Evolutionary conservation across 2,329 filamentous ascomycete species (phyloP).

Genomic region (Diplodia mutila): DNA sequence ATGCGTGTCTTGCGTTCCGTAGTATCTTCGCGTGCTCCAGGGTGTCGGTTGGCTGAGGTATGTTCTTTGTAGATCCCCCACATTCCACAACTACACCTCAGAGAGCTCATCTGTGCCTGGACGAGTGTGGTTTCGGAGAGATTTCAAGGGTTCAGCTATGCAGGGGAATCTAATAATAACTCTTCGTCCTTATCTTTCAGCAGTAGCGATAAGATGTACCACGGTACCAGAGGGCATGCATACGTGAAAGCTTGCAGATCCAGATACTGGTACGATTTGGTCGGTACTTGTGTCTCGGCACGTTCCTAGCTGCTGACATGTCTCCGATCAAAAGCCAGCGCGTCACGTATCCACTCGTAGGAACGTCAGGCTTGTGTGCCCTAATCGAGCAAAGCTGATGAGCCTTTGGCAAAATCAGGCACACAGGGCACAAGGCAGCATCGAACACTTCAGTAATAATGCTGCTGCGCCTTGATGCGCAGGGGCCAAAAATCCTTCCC

Average conservation of each 20-base stretch:
- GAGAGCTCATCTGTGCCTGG: neutral
- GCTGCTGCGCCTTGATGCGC: neutral
- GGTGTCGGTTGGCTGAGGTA: neutral
- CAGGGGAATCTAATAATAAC: too few relatives aligned
- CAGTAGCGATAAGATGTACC: neutral
- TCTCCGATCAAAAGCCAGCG: neutral
- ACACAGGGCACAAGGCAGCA: too few relatives aligned
- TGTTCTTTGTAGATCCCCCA: neutral
- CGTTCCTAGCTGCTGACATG: too few relatives aligned
- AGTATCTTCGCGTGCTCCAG: too few relatives aligned
- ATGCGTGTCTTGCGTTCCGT: neutral
- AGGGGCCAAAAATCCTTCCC: neutral
- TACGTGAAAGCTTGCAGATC: too few relatives aligned
- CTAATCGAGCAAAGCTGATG: neutral
- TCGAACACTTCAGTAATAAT: neutral
- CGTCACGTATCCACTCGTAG: neutral
- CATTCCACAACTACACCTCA: neutral
- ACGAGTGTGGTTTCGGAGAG: neutral
- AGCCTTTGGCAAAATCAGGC: neutral
- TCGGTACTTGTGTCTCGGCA: neutral
- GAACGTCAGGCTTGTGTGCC: neutral
- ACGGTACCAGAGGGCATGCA: neutral
- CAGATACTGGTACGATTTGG: too few relatives aligned
- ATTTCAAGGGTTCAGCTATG: neutral
- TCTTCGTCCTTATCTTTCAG: neutral